Conservation (phyloP, 352 stramenopile species). For the Phytophthora megakarya region DNA sequence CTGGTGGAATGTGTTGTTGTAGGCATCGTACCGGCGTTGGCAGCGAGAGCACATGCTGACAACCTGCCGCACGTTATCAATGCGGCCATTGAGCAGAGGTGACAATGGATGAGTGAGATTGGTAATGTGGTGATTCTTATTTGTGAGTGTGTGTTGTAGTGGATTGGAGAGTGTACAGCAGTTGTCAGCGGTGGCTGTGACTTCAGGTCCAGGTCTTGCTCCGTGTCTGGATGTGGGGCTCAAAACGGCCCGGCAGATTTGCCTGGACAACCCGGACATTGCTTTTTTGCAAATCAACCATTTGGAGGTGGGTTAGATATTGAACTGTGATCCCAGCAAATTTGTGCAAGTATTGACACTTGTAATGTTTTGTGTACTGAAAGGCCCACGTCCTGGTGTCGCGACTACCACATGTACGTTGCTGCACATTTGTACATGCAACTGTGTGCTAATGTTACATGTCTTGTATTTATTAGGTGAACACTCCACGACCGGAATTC, state of each 20-base stretch:
- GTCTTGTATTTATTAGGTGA: conserved; percentile 29
- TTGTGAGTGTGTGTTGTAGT: conserved; percentile 31
- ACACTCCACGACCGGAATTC: conserved; percentile 76
- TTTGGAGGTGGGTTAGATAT: conserved; percentile 77
- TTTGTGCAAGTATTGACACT: not conserved
- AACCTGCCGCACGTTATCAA: conserved; percentile 96
- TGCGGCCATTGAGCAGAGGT: conserved; percentile 90
- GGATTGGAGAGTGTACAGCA: conserved; percentile 72
- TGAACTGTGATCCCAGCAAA: not conserved
- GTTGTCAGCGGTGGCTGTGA: conserved; percentile 96
- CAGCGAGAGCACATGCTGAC: conserved; percentile 92
- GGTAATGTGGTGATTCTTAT: not conserved
- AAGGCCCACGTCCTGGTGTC: conserved; percentile 96
- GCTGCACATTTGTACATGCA: not conserved
- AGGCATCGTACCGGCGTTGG: conserved; percentile 97
- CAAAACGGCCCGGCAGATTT: conserved; percentile 80
- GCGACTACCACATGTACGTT: conserved; percentile 76
- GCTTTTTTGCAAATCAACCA: conserved; percentile 98
- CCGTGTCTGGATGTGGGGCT: conserved; percentile 97
- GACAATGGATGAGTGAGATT: conserved; percentile 1
- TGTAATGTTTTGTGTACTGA: not conserved
- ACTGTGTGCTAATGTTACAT: not conserved
- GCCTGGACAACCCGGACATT: conserved; percentile 78
- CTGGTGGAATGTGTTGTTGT: not conserved
- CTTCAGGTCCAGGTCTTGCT: conserved; percentile 95